Evolutionary conservation across 805 yeast genomes (phyloP).

Genomic region (Candida sithepensis): DNA sequence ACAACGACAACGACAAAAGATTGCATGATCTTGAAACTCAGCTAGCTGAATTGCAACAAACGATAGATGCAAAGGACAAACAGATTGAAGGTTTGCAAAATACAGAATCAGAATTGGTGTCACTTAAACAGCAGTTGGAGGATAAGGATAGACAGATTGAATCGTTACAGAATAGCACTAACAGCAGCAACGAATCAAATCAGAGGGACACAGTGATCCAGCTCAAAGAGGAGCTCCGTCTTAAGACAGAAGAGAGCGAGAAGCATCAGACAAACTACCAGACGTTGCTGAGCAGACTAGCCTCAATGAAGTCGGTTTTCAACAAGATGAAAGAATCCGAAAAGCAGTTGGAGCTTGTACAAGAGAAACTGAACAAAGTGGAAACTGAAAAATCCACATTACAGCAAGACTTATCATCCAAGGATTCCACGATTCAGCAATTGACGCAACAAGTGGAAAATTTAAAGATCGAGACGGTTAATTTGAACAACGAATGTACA

Average conservation of each 20-base stretch:
- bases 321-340: slow-evolving; percentile 71
- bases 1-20: too few species aligned
- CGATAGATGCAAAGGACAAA: not conserved
- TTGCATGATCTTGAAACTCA: not conserved
- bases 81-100: not conserved
- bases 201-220: slow-evolving; percentile 8
- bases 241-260: slow-evolving; percentile 48
- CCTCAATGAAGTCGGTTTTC: slow-evolving; percentile 72
- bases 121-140: not conserved
- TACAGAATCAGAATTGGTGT: not conserved
- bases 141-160: not conserved
- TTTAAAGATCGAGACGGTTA: slow-evolving; percentile 30
- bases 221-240: slow-evolving; percentile 30
- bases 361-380: slow-evolving; percentile 42
- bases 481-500: slow-evolving; percentile 53
- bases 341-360: slow-evolving; percentile 52
- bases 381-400: slow-evolving; percentile 33
- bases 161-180: not conserved
- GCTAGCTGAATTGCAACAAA: not conserved
- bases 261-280: slow-evolving; percentile 59
- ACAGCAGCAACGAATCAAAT: too few species aligned
- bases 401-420: slow-evolving; percentile 31
- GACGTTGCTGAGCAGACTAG: slow-evolving; percentile 54
- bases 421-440: not conserved
- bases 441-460: slow-evolving; percentile 23